These are phyloP conservation scores for Zoysia japonica DNA, from an alignment of 176 grass and related monocot genomes.

Conservation along the genomic window DNA sequence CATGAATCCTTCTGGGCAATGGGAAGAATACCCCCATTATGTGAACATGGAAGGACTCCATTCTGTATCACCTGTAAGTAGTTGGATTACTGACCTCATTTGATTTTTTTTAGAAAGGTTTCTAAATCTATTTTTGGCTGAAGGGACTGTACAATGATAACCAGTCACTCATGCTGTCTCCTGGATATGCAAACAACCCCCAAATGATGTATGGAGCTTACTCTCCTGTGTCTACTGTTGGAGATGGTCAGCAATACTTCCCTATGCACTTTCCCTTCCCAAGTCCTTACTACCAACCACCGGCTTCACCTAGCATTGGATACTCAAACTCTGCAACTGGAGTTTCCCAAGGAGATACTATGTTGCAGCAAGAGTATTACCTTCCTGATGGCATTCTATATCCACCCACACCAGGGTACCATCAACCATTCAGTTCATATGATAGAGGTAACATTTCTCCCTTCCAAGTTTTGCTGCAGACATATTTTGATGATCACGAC, in stretches of 20 bases:
- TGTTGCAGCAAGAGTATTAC: conserved; percentile 67
- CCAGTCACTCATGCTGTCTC: conserved; percentile 56
- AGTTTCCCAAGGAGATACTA: conserved; percentile 66
- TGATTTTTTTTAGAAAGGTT: conserved; percentile 27
- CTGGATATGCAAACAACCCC: conserved; percentile 69
- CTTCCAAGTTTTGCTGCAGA: conserved; percentile 12
- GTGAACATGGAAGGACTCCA: conserved; percentile 70
- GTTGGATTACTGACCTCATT: background rate
- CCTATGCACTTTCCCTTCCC: conserved; percentile 61
- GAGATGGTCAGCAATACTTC: conserved; percentile 63
- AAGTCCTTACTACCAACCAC: conserved; percentile 67
- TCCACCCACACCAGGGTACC: conserved; percentile 67
- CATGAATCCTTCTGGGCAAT: conserved; percentile 54
- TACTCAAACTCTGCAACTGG: conserved; percentile 57
- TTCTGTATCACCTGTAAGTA: conserved; percentile 69
- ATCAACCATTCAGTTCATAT: conserved; percentile 63
- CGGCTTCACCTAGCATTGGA: conserved; percentile 63
- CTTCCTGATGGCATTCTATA: conserved; percentile 66
- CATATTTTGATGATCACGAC: conserved; percentile 18
- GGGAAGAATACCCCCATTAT: conserved; percentile 74
- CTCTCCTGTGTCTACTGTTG: conserved; percentile 62
- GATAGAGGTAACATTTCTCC: conserved; percentile 50
- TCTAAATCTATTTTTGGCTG: conserved; percentile 24
- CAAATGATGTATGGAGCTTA: conserved; percentile 79
- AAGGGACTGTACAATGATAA: conserved; percentile 71